Base-by-base conservation (phyloP, 2,329 filamentous ascomycete species). In the Talaromyces sp. region DNA sequence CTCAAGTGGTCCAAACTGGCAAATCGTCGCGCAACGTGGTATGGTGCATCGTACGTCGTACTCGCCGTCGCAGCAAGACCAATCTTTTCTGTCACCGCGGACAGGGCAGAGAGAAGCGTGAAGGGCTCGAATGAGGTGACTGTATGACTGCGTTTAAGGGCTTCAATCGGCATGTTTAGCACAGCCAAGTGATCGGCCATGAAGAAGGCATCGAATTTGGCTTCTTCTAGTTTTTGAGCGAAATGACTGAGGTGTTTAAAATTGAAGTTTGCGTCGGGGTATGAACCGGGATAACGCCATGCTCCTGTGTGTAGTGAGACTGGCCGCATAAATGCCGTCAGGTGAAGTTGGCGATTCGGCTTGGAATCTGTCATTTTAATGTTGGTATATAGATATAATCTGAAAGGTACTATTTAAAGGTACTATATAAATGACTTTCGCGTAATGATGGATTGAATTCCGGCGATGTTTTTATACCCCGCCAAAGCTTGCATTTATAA, bases 241-340 rank as follows among this genome's bases (percentile, higher is more conserved):
- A 86, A 86, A 0, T 78, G 77, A 56, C 81, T 82, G 5, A 86
- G 74, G 67, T 86, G 83, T 22, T 75, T 73, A 14, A 86, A 78
- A 68, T 85, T 85, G 80, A 86, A 86, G 74, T 86, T 87, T 62
- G 84, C 84, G 63, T 86, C 84, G 0, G 84, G 77, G 63, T 83
- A 84, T 0, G 84, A 75, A 3, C 82, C 82, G 0, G 84, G 84
- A 67, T 86, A 86, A 6, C 84, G 78, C 84, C 84, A 86, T 68
- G 84, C 84, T 37, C 85, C 83, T 2, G 83, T 84, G 67, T 87
- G 84, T 10, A 86, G 73, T 54, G 79, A 83, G 1, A 87, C 83
- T 0, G 84, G 85, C 19, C 85, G 82, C 84, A 87, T 86, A 66
- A 86, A 87, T 0, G 84, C 85, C 2, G 85, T 86, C 3, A 87